A percentile compares a stretch with the other conserved stretches of the same genome.
phyloP scores from a whole-genome alignment of 345 rosid species.

The Raphanus raphanistrum region DNA sequence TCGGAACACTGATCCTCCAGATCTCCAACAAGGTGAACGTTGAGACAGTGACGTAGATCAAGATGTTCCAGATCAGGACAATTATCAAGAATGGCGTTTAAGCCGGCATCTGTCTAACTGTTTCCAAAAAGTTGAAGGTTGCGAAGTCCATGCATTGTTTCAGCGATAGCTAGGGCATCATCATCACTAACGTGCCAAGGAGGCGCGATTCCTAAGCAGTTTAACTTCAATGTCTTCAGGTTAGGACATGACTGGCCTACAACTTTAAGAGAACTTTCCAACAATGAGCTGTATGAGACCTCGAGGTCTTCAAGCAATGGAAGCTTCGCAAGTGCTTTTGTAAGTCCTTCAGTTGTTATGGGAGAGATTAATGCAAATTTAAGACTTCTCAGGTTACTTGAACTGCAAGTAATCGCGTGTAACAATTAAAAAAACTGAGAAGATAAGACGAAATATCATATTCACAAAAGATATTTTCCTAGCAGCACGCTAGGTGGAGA shows the following conservation, averaged over 20 bases:
- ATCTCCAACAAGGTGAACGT: too few species aligned
- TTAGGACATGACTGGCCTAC: not conserved
- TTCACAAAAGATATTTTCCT: not conserved
- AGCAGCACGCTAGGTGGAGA: too few species aligned
- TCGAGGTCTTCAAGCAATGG: constrained; percentile 67
- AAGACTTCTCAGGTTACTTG: constrained; percentile 51
- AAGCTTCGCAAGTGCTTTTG: constrained; percentile 42
- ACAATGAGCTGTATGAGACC: constrained; percentile 18
- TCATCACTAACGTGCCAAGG: not conserved
- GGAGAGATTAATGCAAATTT: constrained; percentile 36
- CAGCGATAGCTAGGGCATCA: not conserved
- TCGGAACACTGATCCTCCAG: too few species aligned
- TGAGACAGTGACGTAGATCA: not conserved
- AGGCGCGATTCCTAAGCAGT: not conserved
- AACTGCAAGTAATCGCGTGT: constrained; percentile 35
- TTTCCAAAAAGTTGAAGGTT: too few species aligned
- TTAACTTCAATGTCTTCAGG: not conserved
- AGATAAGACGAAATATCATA: too few species aligned
- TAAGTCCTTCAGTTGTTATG: constrained; percentile 46
- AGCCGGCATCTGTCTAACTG: too few species aligned
- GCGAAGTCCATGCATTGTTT: too few species aligned
- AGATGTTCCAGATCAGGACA: not conserved
- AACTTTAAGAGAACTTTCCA: not conserved
- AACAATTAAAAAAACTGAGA: not conserved
- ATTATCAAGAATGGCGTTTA: constrained; percentile 19